Evolutionary conservation across 192 early-diverging fungal genomes (phyloP).

Genomic region (Linnemannia exigua): DNA sequence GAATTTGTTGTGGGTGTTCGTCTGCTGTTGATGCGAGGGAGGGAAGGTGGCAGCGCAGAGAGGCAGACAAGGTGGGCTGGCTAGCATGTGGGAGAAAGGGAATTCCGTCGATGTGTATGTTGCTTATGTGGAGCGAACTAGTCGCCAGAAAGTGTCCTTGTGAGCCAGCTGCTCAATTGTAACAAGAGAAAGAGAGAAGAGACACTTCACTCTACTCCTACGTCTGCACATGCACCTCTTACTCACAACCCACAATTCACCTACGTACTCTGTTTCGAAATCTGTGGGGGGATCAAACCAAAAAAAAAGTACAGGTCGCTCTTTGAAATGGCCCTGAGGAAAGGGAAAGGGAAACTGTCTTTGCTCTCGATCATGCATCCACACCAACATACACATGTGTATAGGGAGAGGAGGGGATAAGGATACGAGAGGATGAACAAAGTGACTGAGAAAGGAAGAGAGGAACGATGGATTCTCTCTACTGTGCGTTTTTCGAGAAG

Average conservation of each 20-base stretch:
- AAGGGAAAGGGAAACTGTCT: not conserved
- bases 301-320: not conserved
- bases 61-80: too few species aligned
- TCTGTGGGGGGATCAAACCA: not conserved
- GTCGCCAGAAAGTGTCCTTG: not conserved
- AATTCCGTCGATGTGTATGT: not conserved
- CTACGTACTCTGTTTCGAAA: not conserved
- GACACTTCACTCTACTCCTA: not conserved
- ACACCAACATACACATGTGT: not conserved
- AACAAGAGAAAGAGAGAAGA: not conserved
- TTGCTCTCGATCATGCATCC: constrained; percentile 1
- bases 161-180: not conserved
- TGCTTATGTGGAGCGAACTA: not conserved
- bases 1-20: not conserved
- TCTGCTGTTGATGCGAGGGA: not conserved
- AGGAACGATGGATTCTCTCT: not conserved
- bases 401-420: not conserved
- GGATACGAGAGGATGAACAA: not conserved
- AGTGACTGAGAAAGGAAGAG: not conserved
- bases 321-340: not conserved
- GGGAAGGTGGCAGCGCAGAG: not conserved
- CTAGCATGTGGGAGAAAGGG: not conserved
- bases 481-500: not conserved
- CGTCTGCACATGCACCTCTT: not conserved
- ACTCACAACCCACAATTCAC: not conserved